Evolutionary conservation across 176 grass and related monocot genomes (phyloP).

Genomic region (Phyllostachys edulis): DNA sequence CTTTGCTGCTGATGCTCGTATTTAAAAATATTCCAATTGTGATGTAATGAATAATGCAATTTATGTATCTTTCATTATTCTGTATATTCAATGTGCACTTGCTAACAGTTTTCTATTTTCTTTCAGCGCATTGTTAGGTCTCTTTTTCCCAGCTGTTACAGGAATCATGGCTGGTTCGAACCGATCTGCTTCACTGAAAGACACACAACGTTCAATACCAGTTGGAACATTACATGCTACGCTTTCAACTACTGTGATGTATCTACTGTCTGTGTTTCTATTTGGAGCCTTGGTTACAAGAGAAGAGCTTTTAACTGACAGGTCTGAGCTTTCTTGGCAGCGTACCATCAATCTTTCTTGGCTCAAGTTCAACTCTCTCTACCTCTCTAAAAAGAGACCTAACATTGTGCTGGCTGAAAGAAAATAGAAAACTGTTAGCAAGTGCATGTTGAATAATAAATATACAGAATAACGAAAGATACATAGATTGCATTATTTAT

Average conservation of each 20-base stretch:
- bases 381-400: too few relatives aligned
- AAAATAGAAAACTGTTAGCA: too few relatives aligned
- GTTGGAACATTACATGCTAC: conserved; percentile 81
- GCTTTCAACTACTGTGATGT: conserved; percentile 67
- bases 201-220: conserved; percentile 91
- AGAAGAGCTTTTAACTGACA: conserved; percentile 84
- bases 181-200: conserved; percentile 85
- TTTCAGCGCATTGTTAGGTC: conserved; percentile 80
- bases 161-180: conserved; percentile 99
- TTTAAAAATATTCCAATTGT: neutral
- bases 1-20: neutral
- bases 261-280: conserved; percentile 74
- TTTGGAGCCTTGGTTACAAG: conserved; percentile 90
- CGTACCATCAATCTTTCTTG: neutral
- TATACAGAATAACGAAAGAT: too few relatives aligned
- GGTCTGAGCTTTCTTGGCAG: conserved; percentile 50
- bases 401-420: too few relatives aligned
- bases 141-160: conserved; percentile 92
- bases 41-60: neutral
- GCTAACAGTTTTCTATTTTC: neutral
- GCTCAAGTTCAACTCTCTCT: too few relatives aligned
- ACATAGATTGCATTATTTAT: too few relatives aligned
- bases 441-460: too few relatives aligned
- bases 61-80: neutral
- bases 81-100: neutral